phyloP scores from a whole-genome alignment of 257 asterid genomes.

The Jacaranda mimosifolia region DNA sequence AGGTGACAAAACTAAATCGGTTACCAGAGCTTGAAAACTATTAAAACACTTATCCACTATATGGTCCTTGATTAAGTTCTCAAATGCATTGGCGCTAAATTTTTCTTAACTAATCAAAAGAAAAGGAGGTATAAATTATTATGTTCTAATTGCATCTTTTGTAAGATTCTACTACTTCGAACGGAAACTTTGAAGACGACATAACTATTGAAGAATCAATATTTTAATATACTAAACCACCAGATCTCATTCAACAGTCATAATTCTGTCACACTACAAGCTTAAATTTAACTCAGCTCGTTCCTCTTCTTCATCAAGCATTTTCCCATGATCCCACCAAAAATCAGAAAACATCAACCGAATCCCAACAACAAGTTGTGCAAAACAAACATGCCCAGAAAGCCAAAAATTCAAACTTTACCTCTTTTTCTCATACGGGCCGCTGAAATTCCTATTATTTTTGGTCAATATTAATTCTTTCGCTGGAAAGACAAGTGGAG shows the following conservation, averaged over 20 bases:
- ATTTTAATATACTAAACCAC: background rate
- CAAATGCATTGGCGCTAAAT: background rate
- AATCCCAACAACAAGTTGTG: conserved; percentile 14
- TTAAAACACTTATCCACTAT: background rate
- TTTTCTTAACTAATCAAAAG: background rate
- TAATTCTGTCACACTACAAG: background rate
- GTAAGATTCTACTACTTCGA: background rate
- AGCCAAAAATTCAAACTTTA: conserved; percentile 36
- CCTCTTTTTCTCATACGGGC: conserved; percentile 32
- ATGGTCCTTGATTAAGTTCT: background rate
- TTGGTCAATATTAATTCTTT: background rate
- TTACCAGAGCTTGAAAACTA: background rate
- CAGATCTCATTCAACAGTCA: conserved; percentile 40
- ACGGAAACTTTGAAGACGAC: background rate
- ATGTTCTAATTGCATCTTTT: conserved; percentile 3
- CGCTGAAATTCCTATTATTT: conserved; percentile 23
- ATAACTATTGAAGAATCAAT: conserved; percentile 14
- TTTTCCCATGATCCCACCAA: conserved; percentile 36
- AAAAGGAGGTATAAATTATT: conserved; percentile 7
- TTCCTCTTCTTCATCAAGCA: conserved; percentile 29
- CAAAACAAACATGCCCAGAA: conserved; percentile 21
- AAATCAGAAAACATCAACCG: conserved; percentile 17
- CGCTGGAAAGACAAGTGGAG: background rate
- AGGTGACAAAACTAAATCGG: background rate
- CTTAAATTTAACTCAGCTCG: conserved; percentile 34